These are phyloP conservation scores for Aspergillus bertholletiae DNA, from an alignment of 495 filamentous ascomycete genomes.

Conservation along the genomic window DNA sequence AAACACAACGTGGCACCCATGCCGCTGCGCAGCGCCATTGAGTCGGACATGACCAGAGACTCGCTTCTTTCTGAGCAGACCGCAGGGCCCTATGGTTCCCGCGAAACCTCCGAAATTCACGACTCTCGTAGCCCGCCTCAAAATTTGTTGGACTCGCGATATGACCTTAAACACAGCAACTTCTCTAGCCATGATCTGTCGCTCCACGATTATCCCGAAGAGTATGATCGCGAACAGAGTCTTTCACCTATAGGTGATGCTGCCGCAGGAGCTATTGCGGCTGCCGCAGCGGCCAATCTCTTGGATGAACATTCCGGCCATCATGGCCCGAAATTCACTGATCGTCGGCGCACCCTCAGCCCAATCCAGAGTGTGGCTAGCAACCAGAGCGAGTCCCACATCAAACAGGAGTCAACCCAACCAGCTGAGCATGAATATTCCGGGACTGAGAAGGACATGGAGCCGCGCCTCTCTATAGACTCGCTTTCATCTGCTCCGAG, in stretches of 20 bases:
- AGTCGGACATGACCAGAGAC: conserved; percentile 81
- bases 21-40: conserved; percentile 80
- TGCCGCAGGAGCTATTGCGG: conserved; percentile 43
- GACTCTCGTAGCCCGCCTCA: conserved; percentile 55
- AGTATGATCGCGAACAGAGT: conserved; percentile 41
- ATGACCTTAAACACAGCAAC: conserved; percentile 57
- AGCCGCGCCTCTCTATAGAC: conserved; percentile 46
- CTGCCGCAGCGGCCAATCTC: conserved; percentile 42
- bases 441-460: conserved; percentile 27
- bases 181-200: conserved; percentile 53
- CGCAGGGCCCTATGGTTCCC: conserved; percentile 50
- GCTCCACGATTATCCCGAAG: conserved; percentile 48
- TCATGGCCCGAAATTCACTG: conserved; percentile 44
- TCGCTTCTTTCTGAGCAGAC: conserved; percentile 85
- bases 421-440: conserved; percentile 15
- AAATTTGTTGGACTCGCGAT: conserved; percentile 46
- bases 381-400: conserved; percentile 47
- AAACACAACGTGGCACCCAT: conserved; percentile 69
- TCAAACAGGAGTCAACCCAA: conserved; percentile 11
- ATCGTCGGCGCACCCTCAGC: conserved; percentile 65
- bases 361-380: conserved; percentile 88
- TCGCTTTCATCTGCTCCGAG: conserved; percentile 53
- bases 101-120: conserved; percentile 38
- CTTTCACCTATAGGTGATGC: conserved; percentile 45
- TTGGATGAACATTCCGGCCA: conserved; percentile 38